Percentiles rank a stretch among this genome's conserved stretches.
phyloP scores from a whole-genome alignment of 306 rosid genomes.

The Sicyos baderoa region DNA sequence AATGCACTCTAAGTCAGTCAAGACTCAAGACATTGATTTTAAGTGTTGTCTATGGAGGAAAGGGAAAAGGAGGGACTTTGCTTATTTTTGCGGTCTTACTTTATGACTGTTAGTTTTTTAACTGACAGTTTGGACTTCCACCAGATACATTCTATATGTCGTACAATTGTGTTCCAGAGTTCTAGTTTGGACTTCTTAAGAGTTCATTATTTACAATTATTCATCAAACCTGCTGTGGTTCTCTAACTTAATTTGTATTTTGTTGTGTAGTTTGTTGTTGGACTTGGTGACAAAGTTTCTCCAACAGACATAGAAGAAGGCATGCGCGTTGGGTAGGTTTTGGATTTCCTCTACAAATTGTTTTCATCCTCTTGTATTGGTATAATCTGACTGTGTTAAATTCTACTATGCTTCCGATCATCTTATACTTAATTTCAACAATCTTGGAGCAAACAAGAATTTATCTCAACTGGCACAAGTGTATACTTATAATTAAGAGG shows the following conservation, averaged over 20 bases:
- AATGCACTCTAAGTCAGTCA: background rate
- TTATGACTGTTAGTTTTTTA: background rate
- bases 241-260: constrained; percentile 28
- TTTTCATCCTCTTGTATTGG: background rate
- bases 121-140: background rate
- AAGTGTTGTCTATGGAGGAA: background rate
- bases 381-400: background rate
- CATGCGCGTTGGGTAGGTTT: constrained; percentile 96
- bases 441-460: too few species aligned
- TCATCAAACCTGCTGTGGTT: constrained; percentile 1
- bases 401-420: background rate
- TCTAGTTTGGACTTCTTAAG: background rate
- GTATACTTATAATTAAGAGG: too few species aligned
- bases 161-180: too few species aligned
- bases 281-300: constrained; percentile 98
- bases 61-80: constrained; percentile 3
- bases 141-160: too few species aligned
- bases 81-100: background rate
- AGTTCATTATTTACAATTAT: background rate
- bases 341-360: background rate
- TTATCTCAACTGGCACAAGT: too few species aligned
- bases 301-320: constrained; percentile 99
- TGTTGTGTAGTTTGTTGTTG: constrained; percentile 82
- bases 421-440: background rate
- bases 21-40: background rate